phyloP scores from a whole-genome alignment of 345 rosid species.

The Camelina laxa region DNA sequence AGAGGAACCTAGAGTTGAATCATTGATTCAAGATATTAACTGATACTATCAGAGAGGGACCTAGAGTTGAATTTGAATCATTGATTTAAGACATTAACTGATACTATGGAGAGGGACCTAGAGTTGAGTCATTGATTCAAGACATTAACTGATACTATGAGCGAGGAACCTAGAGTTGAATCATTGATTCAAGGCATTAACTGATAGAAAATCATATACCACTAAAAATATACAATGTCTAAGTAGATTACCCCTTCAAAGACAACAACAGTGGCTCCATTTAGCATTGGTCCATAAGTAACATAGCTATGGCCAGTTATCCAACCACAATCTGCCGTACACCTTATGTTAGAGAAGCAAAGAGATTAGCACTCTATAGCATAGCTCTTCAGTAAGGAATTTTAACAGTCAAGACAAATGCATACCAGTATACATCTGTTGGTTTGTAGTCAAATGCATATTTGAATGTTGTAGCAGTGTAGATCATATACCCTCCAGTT shows the following conservation, averaged over 20 bases:
- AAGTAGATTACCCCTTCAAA: constrained; percentile 83
- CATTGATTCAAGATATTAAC: too few relatives aligned
- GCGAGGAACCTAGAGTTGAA: constrained; percentile 1
- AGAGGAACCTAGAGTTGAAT: background rate
- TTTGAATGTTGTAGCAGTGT: constrained; percentile 94
- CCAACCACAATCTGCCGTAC: constrained; percentile 99
- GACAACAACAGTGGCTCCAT: constrained; percentile 80
- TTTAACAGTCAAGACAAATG: background rate
- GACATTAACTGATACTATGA: too few relatives aligned
- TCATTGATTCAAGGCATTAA: constrained; percentile 1
- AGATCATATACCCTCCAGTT: constrained; percentile 97
- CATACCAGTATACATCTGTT: constrained; percentile 91
- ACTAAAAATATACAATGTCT: background rate
- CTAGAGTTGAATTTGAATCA: constrained; percentile 13
- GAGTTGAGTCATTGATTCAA: too few relatives aligned
- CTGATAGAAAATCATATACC: background rate
- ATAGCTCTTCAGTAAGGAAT: constrained; percentile 21
- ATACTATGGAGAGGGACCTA: background rate
- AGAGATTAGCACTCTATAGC: constrained; percentile 21
- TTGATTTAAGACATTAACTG: constrained; percentile 9
- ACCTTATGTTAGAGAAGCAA: constrained; percentile 58
- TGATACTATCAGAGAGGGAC: background rate
- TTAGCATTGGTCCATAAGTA: constrained; percentile 97
- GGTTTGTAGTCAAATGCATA: constrained; percentile 96
- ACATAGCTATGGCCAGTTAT: constrained; percentile 99